Base-by-base conservation (phyloP, 2,329 filamentous ascomycete species). In the Furcasterigmium furcatum region DNA sequence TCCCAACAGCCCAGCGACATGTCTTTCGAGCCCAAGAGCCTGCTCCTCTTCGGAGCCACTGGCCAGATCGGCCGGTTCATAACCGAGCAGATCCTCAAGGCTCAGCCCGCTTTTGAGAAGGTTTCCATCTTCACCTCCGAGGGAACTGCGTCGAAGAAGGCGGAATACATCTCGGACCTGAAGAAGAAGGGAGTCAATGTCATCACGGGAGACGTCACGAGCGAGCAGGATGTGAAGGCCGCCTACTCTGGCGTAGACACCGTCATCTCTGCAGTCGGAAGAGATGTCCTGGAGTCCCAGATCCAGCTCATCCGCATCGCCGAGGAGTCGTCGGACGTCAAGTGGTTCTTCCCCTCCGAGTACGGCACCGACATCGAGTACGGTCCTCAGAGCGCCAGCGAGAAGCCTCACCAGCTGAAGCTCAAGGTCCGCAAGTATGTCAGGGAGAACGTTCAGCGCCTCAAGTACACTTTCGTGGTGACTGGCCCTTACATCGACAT, bases 381-480 rank as follows among this genome's bases (percentile, higher is more conserved):
- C 55, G 68, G 72, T 19, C 68, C 79, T 1, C 58, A 72, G 19
- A 86, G 82, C 13, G 70, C 71, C 3, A 54, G 64, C 9, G 85
- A 89, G 63, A 79, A 75, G 56, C 82, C 85, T 3, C 85, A 89
- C 57, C 85, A 88, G 64, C 64, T 73, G 45, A 89, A 89, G 61
- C 72, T 88, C 44, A 79, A 81, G 55, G 81, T 88, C n/a, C 74
- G 85, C 47, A 77, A 74, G 46, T 76, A 76, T 24, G 70, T 87
- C 25, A 71, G 73, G 39, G 74, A 76, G 29, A 64, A 73, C n/a
- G 56, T 77, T 13, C 70, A 72, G 52, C 64, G 72, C 8, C 58
- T 88, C 21, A 71, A 79, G 41, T 73, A 84, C 46, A 87, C 85
- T 0, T 88, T 84, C 57, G 66, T 88, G 0, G 85, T 88, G 5